Percentiles rank a stretch among this genome's conserved stretches.
Conservation (phyloP, 192 early-diverging fungal genomes). For the Glomus cerebriforme region DNA sequence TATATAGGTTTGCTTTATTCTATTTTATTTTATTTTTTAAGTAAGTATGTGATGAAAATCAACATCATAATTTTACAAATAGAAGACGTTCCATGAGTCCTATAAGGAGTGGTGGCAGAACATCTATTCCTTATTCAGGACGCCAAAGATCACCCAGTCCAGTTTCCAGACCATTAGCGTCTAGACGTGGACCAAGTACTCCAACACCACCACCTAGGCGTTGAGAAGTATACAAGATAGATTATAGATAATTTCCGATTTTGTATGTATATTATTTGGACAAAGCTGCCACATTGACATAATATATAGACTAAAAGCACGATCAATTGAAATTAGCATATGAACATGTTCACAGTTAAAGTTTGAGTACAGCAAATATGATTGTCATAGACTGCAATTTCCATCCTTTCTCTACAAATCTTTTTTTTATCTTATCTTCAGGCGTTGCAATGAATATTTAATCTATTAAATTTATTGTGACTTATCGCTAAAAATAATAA, state of each 20-base stretch:
- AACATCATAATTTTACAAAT: neutral
- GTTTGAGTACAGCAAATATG: too few relatives aligned
- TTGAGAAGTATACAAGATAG: neutral
- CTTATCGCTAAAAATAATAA: too few relatives aligned
- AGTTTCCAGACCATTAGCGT: neutral
- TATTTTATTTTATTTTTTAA: neutral
- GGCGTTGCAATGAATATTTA: too few relatives aligned
- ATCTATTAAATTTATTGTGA: too few relatives aligned
- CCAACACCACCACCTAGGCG: conserved; percentile 4
- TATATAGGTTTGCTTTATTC: neutral
- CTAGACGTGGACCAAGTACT: conserved; percentile 21
- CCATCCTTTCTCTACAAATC: too few relatives aligned
- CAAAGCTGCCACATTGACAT: neutral
- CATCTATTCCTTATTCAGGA: conserved; percentile 7
- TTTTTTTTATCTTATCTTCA: too few relatives aligned
- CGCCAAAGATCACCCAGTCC: conserved; percentile 26
- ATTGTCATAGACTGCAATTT: too few relatives aligned
- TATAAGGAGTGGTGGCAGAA: neutral
- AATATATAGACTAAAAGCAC: neutral
- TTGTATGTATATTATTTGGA: neutral
- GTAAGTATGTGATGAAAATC: too few relatives aligned
- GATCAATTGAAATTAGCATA: neutral
- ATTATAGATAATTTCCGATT: neutral
- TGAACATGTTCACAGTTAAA: neutral
- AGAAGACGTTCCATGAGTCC: conserved; percentile 28